A percentile compares a stretch with the other conserved stretches of the same genome.
Evolutionary conservation across 768 basidiomycete genomes (phyloP).

Genomic region (Boletus edulis): DNA sequence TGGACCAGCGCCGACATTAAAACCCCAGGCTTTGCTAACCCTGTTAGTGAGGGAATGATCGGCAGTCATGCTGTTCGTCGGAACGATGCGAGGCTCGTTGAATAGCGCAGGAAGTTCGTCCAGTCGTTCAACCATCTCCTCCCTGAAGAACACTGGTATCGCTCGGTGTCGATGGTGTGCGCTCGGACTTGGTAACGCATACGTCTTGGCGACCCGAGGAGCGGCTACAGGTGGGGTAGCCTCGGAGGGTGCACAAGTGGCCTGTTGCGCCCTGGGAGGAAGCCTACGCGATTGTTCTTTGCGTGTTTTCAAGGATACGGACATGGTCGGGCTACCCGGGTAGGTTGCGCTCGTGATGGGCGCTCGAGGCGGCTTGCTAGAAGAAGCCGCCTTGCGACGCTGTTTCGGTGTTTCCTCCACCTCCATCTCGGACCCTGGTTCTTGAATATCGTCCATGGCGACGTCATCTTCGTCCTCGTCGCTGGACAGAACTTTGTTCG

Average conservation of each 20-base stretch:
- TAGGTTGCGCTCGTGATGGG: not conserved
- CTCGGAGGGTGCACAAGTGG: not conserved
- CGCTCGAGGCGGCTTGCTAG: not conserved
- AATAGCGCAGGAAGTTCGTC: conserved; percentile 50
- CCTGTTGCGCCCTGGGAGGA: conserved; percentile 15
- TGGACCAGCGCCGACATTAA: conserved; percentile 72
- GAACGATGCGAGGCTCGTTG: conserved; percentile 34
- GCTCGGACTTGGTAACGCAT: conserved; percentile 60
- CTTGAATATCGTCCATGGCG: conserved; percentile 18
- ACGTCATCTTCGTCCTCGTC: conserved; percentile 30
- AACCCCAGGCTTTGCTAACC: conserved; percentile 67
- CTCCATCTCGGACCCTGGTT: conserved; percentile 3
- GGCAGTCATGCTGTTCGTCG: conserved; percentile 59
- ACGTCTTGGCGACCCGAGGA: conserved; percentile 39
- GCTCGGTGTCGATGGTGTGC: conserved; percentile 74
- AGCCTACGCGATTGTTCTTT: conserved; percentile 19
- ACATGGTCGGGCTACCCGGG: not conserved
- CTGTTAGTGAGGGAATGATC: conserved; percentile 47
- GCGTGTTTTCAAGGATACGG: conserved; percentile 8
- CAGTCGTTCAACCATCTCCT: conserved; percentile 60
- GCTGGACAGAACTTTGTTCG: conserved; percentile 32
- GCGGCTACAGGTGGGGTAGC: conserved; percentile 3
- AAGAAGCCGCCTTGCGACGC: conserved; percentile 6
- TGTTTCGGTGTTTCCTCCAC: conserved; percentile 15
- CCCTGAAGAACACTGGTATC: conserved; percentile 52